Evolutionary conservation across 2,329 filamentous ascomycete genomes (phyloP).

Genomic region (Ophiostoma tasmaniense): DNA sequence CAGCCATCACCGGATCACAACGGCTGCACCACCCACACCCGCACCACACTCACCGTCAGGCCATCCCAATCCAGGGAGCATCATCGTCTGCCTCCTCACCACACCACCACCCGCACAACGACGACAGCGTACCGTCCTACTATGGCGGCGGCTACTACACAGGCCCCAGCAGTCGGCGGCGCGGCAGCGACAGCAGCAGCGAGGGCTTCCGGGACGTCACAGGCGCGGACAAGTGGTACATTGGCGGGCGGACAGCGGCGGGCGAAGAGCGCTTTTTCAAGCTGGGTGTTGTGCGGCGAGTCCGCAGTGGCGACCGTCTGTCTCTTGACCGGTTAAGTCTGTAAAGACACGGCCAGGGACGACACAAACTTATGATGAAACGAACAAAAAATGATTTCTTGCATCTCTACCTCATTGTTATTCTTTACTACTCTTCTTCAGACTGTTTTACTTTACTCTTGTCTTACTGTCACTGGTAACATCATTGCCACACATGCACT

Average conservation of each 20-base stretch:
- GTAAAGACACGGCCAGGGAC: constrained; percentile 13
- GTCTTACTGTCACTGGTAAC: not conserved
- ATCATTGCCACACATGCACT: not conserved
- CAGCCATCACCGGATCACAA: constrained; percentile 19
- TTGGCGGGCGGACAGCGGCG: constrained; percentile 63
- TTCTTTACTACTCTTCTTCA: not conserved
- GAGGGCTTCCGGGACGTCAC: constrained; percentile 68
- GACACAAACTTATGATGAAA: not conserved
- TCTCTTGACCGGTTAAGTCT: constrained; percentile 69
- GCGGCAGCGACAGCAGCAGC: constrained; percentile 66
- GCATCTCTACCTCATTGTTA: not conserved
- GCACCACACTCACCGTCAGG: constrained; percentile 13
- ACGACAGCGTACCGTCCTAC: not conserved
- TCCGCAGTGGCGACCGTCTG: constrained; percentile 64
- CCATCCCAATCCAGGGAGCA: not conserved
- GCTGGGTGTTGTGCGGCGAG: constrained; percentile 63
- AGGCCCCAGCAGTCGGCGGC: constrained; percentile 27
- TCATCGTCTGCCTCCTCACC: not conserved
- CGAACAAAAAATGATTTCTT: not conserved
- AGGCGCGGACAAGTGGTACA: constrained; percentile 72
- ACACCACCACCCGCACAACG: constrained; percentile 7
- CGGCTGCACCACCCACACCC: constrained; percentile 17
- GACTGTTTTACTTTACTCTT: not conserved
- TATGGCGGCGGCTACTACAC: constrained; percentile 4
- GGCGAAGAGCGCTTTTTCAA: constrained; percentile 81